These are phyloP conservation scores for Kwoniella pini DNA, from an alignment of 768 basidiomycete species.

Conservation along the genomic window DNA sequence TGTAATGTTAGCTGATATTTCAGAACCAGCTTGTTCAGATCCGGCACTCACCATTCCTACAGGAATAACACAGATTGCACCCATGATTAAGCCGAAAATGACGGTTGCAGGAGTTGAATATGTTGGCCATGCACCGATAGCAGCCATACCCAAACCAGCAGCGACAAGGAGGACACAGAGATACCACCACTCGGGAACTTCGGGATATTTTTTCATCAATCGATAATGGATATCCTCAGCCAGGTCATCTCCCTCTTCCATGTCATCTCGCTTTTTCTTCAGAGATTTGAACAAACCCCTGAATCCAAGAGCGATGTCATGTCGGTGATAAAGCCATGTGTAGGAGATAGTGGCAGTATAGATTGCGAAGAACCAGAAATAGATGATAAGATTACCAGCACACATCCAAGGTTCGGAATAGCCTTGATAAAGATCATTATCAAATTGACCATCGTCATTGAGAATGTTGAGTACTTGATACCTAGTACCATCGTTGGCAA, in stretches of 20 bases:
- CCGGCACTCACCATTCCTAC: too few relatives aligned
- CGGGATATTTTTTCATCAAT: constrained; percentile 27
- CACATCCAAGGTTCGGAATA: constrained; percentile 59
- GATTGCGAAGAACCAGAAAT: constrained; percentile 57
- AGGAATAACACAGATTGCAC: constrained; percentile 60
- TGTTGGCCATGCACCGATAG: constrained; percentile 45
- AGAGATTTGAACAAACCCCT: constrained; percentile 5
- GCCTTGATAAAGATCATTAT: constrained; percentile 58
- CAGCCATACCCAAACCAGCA: constrained; percentile 59
- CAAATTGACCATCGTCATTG: constrained; percentile 56
- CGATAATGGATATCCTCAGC: constrained; percentile 24
- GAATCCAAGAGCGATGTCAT: constrained; percentile 18
- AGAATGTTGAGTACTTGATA: constrained; percentile 60
- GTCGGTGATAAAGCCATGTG: constrained; percentile 27
- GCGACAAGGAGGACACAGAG: constrained; percentile 58
- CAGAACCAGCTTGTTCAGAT: too few relatives aligned
- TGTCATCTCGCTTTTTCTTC: constrained; percentile 5
- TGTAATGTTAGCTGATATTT: too few relatives aligned
- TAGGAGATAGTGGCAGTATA: constrained; percentile 42
- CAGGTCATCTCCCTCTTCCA: constrained; percentile 13
- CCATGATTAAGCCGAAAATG: constrained; percentile 29
- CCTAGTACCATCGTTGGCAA: constrained; percentile 59
- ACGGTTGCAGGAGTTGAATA: constrained; percentile 26
- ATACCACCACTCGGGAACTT: constrained; percentile 66
- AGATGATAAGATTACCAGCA: constrained; percentile 57